Evolutionary conservation across 2,329 filamentous ascomycete genomes (phyloP).

Genomic region (Tricladium varicosporioides): DNA sequence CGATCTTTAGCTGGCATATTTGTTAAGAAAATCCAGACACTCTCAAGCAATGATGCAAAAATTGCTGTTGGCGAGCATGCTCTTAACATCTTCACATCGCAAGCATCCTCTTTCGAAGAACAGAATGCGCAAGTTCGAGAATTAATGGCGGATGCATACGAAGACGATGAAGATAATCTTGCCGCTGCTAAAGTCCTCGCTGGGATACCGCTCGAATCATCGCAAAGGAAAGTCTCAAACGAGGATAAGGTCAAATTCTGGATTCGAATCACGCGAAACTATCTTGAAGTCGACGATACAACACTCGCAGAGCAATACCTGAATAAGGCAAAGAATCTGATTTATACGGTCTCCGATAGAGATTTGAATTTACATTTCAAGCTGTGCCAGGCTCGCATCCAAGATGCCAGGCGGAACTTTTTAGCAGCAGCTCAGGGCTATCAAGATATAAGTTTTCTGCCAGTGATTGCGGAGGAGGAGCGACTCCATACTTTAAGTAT

Average conservation of each 20-base stretch:
- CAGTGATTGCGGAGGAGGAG: conserved; percentile 81
- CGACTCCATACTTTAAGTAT: conserved; percentile 79
- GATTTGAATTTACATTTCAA: conserved; percentile 81
- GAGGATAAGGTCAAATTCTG: conserved; percentile 82
- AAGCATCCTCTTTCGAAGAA: conserved; percentile 74
- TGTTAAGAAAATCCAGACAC: conserved; percentile 57
- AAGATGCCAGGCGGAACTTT: conserved; percentile 87
- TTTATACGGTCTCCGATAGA: conserved; percentile 73
- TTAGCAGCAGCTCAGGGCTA: conserved; percentile 85
- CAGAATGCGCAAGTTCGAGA: conserved; percentile 78
- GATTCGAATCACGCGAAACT: conserved; percentile 92
- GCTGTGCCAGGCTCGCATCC: conserved; percentile 87
- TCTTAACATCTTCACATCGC: conserved; percentile 63
- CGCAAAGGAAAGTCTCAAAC: conserved; percentile 79
- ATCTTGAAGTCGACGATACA: conserved; percentile 90
- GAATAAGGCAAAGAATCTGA: conserved; percentile 93
- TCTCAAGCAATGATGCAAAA: conserved; percentile 63
- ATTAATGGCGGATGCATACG: conserved; percentile 79
- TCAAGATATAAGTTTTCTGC: conserved; percentile 78
- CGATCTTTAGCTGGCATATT: conserved; percentile 47
- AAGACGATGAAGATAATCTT: conserved; percentile 76
- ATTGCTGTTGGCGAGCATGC: conserved; percentile 74
- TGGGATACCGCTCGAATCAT: conserved; percentile 83
- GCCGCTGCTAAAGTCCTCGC: conserved; percentile 76
- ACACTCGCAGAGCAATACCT: conserved; percentile 81